These are phyloP conservation scores for Pyrenula massariospora DNA, from an alignment of 495 filamentous ascomycete species.

Conservation along the genomic window DNA sequence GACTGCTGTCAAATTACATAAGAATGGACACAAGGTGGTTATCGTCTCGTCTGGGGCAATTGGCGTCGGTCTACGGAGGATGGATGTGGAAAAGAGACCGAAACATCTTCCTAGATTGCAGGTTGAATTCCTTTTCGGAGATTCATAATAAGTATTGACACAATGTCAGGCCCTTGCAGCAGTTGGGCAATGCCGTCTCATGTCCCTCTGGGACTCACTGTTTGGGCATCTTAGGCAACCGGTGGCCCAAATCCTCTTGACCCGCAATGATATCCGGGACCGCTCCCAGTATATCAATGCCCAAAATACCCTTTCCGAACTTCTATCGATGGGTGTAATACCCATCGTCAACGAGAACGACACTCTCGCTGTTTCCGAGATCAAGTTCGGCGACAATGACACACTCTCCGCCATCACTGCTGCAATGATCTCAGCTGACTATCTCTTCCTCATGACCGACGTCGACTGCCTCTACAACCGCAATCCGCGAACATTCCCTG, in stretches of 20 bases:
- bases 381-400: slow-evolving; percentile 99
- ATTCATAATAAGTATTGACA: background rate
- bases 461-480: slow-evolving; percentile 96
- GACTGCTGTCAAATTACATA: slow-evolving; percentile 70
- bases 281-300: slow-evolving; percentile 93
- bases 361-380: slow-evolving; percentile 91
- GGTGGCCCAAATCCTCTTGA: slow-evolving; percentile 87
- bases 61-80: slow-evolving; percentile 77
- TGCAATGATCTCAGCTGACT: slow-evolving; percentile 93
- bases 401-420: slow-evolving; percentile 93
- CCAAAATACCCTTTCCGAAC: slow-evolving; percentile 80
- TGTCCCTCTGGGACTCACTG: slow-evolving; percentile 88
- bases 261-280: slow-evolving; percentile 96
- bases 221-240: slow-evolving; percentile 81
- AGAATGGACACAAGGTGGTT: slow-evolving; percentile 88
- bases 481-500: slow-evolving; percentile 74
- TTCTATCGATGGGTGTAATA: slow-evolving; percentile 91
- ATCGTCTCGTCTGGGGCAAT: slow-evolving; percentile 96
- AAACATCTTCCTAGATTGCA: slow-evolving; percentile 80
- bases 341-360: slow-evolving; percentile 99
- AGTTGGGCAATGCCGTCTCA: slow-evolving; percentile 89
- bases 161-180: slow-evolving; percentile 69
- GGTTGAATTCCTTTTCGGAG: slow-evolving; percentile 22
- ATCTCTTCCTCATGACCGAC: slow-evolving; percentile 97
- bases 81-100: slow-evolving; percentile 81